A percentile compares a stretch with the other conserved stretches of the same genome.
phyloP scores from a whole-genome alignment of 2,329 filamentous ascomycete species.

The Colletotrichum cuscutae region DNA sequence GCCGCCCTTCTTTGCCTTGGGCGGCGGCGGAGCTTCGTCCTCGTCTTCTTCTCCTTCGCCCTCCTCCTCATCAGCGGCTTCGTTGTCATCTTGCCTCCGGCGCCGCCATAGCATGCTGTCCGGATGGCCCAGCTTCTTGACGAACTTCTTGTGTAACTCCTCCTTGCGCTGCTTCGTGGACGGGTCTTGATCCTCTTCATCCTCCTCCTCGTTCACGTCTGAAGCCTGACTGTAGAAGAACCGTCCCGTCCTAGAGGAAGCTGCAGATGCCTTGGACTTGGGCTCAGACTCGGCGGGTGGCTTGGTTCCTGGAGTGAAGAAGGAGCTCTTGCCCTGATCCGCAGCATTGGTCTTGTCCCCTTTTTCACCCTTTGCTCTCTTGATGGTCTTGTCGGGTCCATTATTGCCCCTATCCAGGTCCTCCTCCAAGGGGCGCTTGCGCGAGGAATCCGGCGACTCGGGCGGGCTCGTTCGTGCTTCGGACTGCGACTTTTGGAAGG shows the following conservation, averaged over 20 bases:
- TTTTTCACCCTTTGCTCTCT: constrained; percentile 56
- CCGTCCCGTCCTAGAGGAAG: constrained; percentile 58
- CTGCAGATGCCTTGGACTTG: constrained; percentile 37
- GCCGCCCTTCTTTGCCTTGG: constrained; percentile 73
- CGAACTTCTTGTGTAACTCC: constrained; percentile 83
- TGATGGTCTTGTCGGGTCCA: constrained; percentile 49
- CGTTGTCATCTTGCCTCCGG: constrained; percentile 64
- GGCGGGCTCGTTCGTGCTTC: constrained; percentile 41
- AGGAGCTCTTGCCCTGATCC: constrained; percentile 48
- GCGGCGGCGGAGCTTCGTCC: constrained; percentile 60
- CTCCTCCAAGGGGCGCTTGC: constrained; percentile 64
- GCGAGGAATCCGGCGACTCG: constrained; percentile 43
- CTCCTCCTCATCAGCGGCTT: constrained; percentile 63
- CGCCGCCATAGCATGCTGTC: constrained; percentile 80
- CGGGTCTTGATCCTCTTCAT: constrained; percentile 59
- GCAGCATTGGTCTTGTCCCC: constrained; percentile 46
- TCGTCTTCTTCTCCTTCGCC: constrained; percentile 65
- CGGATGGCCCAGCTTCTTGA: constrained; percentile 88
- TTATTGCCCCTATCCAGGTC: constrained; percentile 57
- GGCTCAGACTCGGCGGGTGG: constrained; percentile 38
- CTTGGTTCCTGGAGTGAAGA: constrained; percentile 43
- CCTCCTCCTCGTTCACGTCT: constrained; percentile 48
- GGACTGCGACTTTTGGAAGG: constrained; percentile 45
- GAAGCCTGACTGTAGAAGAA: constrained; percentile 61
- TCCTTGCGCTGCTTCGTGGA: constrained; percentile 69